These are phyloP conservation scores for Kurtzmaniella quercitrusa DNA, from an alignment of 1,139 yeast genomes.

Conservation along the genomic window DNA sequence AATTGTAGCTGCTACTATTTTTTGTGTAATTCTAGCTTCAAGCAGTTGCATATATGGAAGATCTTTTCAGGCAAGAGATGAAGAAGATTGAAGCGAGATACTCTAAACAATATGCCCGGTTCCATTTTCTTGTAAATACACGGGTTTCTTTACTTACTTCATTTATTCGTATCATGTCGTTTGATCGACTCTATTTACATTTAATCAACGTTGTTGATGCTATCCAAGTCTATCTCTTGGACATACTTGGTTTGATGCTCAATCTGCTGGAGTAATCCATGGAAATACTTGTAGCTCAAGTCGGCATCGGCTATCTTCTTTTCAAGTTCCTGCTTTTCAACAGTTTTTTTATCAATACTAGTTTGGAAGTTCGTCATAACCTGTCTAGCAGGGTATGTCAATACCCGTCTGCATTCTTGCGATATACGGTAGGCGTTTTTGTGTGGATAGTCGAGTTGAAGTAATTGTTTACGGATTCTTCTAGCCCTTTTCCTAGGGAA, in stretches of 20 bases:
- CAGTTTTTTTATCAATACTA: conserved; percentile 57
- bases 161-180: background rate
- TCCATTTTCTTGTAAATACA: no score
- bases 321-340: conserved; percentile 57
- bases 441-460: conserved; percentile 71
- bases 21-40: no score
- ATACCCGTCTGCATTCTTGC: conserved; percentile 76
- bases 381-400: conserved; percentile 79
- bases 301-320: conserved; percentile 55
- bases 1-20: no score
- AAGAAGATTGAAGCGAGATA: no score
- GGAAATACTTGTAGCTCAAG: conserved; percentile 58
- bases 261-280: conserved; percentile 46
- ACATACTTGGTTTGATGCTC: conserved; percentile 44
- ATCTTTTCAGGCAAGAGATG: no score
- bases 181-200: background rate
- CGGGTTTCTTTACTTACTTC: no score
- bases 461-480: conserved; percentile 61
- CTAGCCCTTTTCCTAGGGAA: conserved; percentile 78
- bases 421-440: conserved; percentile 74
- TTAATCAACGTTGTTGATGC: conserved; percentile 42
- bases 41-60: no score
- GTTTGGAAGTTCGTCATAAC: conserved; percentile 75
- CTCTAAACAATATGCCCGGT: no score
- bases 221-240: conserved; percentile 52